Percentiles rank a stretch among this genome's conserved stretches.
These are phyloP conservation scores for Kwoniella dejecticola DNA, from an alignment of 768 basidiomycete genomes.

Conservation along the genomic window DNA sequence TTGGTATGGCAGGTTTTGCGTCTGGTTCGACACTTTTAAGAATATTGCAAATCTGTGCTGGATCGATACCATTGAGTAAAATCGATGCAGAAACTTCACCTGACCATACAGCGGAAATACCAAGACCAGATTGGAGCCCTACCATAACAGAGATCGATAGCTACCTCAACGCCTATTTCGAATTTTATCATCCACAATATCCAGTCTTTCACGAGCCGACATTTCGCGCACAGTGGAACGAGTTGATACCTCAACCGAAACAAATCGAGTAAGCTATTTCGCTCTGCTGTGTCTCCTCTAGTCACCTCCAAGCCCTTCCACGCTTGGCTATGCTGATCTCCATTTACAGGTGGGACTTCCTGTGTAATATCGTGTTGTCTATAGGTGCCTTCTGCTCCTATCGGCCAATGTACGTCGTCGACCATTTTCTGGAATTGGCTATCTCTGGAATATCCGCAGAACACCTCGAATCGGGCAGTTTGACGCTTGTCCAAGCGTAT, in stretches of 20 bases:
- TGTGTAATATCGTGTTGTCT: constrained; percentile 15
- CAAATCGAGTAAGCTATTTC: constrained; percentile 14
- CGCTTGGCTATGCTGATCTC: background rate
- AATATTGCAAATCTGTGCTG: constrained; percentile 27
- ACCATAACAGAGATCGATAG: constrained; percentile 1
- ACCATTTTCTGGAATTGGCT: constrained; percentile 19
- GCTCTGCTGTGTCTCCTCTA: background rate
- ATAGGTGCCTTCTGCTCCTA: constrained; percentile 25
- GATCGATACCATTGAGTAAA: constrained; percentile 4
- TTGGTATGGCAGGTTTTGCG: constrained; percentile 29
- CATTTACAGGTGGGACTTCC: constrained; percentile 15
- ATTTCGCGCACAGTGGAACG: constrained; percentile 26
- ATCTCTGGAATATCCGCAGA: constrained; percentile 11
- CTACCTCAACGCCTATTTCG: constrained; percentile 21
- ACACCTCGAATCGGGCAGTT: constrained; percentile 13
- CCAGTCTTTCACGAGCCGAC: constrained; percentile 26
- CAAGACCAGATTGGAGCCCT: constrained; percentile 5
- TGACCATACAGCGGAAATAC: background rate
- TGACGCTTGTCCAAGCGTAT: constrained; percentile 20
- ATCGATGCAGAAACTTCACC: background rate
- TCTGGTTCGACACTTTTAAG: constrained; percentile 26
- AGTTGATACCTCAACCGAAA: constrained; percentile 17
- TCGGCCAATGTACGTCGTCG: constrained; percentile 10
- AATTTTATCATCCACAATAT: constrained; percentile 25
- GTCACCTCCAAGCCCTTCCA: background rate